Base-by-base conservation (phyloP, 352 stramenopile species). In the Albugo candida region DNA sequence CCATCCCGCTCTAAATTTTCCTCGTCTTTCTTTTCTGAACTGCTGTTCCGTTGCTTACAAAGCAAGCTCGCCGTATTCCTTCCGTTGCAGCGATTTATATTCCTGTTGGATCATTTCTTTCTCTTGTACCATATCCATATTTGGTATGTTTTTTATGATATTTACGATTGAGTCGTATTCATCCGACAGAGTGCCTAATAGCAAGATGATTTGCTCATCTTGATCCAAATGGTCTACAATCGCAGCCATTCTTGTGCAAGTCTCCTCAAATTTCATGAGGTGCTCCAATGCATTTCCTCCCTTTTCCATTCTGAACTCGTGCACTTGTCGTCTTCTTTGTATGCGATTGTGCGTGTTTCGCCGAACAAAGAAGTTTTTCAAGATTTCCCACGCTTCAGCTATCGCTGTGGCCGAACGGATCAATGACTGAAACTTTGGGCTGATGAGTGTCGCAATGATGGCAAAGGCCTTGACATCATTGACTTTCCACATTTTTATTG, bases 111-210 rank as follows among this genome's bases (percentile, higher is more conserved):
- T 37, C 51, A 56, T 62, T 17, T 59, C 37, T 17, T 62, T 59
- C 11, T 41, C 55, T 11, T 55, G 38, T 0, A 62, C 16, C 16
- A 59, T 45, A 13, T 35, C 47, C 11, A 52, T 49, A 8, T 24
- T 45, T 5, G 17, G 34, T 13, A 55, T 37, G 0, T 43, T 40
- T 24, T 62, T 47, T 10, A 53, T 53, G 18, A 55, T 58, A 13
- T 54, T 58, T 0, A 61, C 39, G 45, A 62, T 62, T 2, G 21
- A 41, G 12, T 59, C 47, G 17, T 56, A 55, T 17, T 61, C 50
- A 18, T 34, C 13, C 2, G 54, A 37, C 1, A 61, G 38, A 17
- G 49, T 61, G n/a, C 43, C 36, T 1, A 53, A 47, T 31, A 31
- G 3, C 3, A 31, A 8, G 24, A 31, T 31, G 1, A 59, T 43